Evolutionary conservation across 208 protist species (phyloP).

Genomic region (Novymonas esmeraldas): DNA sequence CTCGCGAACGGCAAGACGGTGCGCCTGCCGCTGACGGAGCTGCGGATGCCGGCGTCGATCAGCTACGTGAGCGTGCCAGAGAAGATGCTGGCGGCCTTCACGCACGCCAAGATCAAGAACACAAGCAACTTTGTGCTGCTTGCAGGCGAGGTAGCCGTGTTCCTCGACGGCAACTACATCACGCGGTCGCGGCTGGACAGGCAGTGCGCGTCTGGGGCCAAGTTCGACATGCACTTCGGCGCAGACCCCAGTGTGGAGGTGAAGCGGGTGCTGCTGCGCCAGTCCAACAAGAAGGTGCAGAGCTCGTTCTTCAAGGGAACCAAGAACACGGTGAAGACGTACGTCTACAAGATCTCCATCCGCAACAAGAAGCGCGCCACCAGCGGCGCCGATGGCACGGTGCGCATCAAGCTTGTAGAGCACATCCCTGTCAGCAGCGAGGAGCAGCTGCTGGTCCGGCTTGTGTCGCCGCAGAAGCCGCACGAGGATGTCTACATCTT

Average conservation of each 20-base stretch:
- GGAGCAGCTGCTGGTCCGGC: slow-evolving; percentile 34
- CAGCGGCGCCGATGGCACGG: slow-evolving; percentile 5
- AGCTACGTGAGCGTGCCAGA: slow-evolving; percentile 29
- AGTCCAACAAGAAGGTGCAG: slow-evolving; percentile 27
- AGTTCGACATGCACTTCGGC: slow-evolving; percentile 25
- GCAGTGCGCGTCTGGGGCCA: slow-evolving; percentile 22
- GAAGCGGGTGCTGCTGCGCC: slow-evolving; percentile 31
- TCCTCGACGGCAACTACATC: slow-evolving; percentile 34
- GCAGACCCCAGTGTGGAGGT: slow-evolving; percentile 30
- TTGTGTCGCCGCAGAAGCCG: slow-evolving; percentile 24
- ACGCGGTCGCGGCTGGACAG: slow-evolving; percentile 15
- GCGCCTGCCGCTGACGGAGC: slow-evolving; percentile 28
- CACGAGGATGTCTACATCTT: slow-evolving; percentile 32
- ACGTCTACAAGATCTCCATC: slow-evolving; percentile 26
- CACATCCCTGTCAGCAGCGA: slow-evolving; percentile 33
- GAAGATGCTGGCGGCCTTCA: slow-evolving; percentile 22
- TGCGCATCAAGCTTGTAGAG: slow-evolving; percentile 28
- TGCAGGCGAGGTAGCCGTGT: slow-evolving; percentile 23
- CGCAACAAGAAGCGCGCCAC: slow-evolving; percentile 29
- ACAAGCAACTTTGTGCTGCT: slow-evolving; percentile 28
- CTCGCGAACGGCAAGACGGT: slow-evolving; percentile 28
- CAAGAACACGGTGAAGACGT: slow-evolving; percentile 21
- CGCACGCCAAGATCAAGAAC: slow-evolving; percentile 25
- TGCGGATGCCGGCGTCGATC: slow-evolving; percentile 23
- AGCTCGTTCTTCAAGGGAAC: slow-evolving; percentile 24